Base-by-base conservation (phyloP, 2,329 filamentous ascomycete genomes). In the Arthroderma uncinatum region DNA sequence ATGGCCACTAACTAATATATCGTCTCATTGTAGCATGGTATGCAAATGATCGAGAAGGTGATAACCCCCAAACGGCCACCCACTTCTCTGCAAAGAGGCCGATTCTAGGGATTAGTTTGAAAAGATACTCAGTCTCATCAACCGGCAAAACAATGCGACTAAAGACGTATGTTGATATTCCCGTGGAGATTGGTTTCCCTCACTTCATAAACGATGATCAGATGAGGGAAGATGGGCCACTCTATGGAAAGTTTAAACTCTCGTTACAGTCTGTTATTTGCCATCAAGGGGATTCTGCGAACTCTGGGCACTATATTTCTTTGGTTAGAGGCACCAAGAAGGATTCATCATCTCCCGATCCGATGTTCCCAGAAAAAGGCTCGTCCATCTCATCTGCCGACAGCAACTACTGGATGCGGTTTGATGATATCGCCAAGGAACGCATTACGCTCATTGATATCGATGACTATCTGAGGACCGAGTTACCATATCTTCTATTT, bases 401-500 rank as follows among this genome's bases (percentile, higher is more conserved):
- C 59, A 81, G 86, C 60, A 82, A 86, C 10, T 82, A 84, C 61
- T 98, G 93, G 93, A 83, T 95, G 68, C 86, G 85, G 37, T 96
- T 95, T 64, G 93, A 98, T 67, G 93, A 98, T 68, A 76, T 97
- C n/a, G 75, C 82, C 0, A 76, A 80, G 36, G 79, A 84, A 57
- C 82, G 92, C 25, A 86, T 97, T 2, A 79, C 78, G 0, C 79
- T 86, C 56, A 84, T 96, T 53, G 82, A 94, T 65, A 86, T 96
- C 61, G 84, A 87, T 60, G 74, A 85, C 63, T 85, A 88, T 0
- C 74, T 97, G 53, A 85, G 82, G 63, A 80, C 86, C n/a, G 91
- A 96, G 69, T 94, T 89, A 69, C 92, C 93, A 0, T 97, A 97
- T 68, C 79, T 97, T 5, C 77, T 98, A 0, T 97, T 97, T 71